Evolutionary conservation across 805 yeast genomes (phyloP), one percentile per base, ranked within the genome.

Genomic region (Starmerella apicola): DNA sequence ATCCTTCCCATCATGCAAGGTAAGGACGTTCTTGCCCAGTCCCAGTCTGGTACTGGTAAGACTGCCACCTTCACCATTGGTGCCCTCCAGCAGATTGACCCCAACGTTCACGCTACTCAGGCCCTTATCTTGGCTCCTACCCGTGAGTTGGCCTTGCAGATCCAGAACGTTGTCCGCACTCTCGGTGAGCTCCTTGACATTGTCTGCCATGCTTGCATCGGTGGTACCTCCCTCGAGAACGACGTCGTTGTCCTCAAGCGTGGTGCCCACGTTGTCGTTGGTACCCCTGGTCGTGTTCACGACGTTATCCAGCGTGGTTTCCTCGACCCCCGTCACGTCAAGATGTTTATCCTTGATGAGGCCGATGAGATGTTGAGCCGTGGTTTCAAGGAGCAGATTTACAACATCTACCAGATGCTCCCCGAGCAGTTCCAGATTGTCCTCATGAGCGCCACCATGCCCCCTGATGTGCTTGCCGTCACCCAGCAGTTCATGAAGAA

Each of bases 241-340:
- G 98, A 91, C 68, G 71, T 81, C 50, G 81, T 78, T 62, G 84
- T 81, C 51, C 74, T 91, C 61, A 71, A 73, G 56, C 74, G 74
- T 49, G 94, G 94, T 52, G 93, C 81, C 50, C 96, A 88, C 67
- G 73, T 88, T 44, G 93, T 91, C 43, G 88, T 85, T 56, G 98
- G 97, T 60, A 91, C 98, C 44, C 98, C 98, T 54, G 98, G 98
- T 59, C 78, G 98, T 68, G 96, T 91, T 50, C 74, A 70, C 57
- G 97, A 91, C 64, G 84, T 91, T 88, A 86, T 91, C 60, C 81
- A 82, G 65, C 76, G 96, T 62, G 73, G 94, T 57, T 71, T 69
- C 66, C 76, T 91, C 64, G 76, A 68, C 60, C 79, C 94, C 49
- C 74, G 82, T 55, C 72, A 78, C 63, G 71, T 91, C 57, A 84